phyloP scores from a whole-genome alignment of 2,329 filamentous ascomycete species.

The Trichophyton verrucosum region DNA sequence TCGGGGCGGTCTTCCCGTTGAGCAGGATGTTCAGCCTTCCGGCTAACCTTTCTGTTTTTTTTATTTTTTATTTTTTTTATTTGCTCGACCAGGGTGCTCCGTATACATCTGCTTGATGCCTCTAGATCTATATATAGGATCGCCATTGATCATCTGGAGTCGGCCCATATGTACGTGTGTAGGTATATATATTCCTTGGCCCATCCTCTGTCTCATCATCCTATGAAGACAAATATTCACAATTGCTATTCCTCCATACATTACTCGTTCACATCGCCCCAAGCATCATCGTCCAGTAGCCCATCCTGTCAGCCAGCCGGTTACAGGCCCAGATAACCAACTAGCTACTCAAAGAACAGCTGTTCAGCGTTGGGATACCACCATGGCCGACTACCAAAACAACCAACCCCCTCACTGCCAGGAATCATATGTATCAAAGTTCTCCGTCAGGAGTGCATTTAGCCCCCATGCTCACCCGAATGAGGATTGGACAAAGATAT shows the following conservation, averaged over 20 bases:
- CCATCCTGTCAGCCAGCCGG: too few species aligned
- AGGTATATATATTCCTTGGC: background rate
- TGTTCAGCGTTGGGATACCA: background rate
- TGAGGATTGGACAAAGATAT: conserved; percentile 99
- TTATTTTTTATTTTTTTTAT: background rate
- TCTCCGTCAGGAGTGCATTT: conserved; percentile 85
- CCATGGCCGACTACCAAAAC: background rate
- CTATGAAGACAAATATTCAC: background rate
- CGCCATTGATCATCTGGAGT: background rate
- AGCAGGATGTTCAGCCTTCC: background rate
- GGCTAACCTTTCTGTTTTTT: background rate
- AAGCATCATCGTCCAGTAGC: too few species aligned
- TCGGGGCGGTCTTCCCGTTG: background rate
- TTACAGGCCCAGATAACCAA: too few species aligned
- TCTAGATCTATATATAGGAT: conserved; percentile 3
- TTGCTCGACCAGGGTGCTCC: background rate
- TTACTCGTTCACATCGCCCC: too few species aligned
- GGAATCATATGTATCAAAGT: conserved; percentile 38
- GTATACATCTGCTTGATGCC: background rate
- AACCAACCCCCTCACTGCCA: background rate
- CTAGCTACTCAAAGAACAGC: background rate
- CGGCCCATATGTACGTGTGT: background rate
- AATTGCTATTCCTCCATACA: background rate
- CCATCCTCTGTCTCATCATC: background rate
- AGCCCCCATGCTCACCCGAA: conserved; percentile 88